Base-by-base conservation (phyloP, 2,329 filamentous ascomycete species). In the Dactylellina leptospora region DNA sequence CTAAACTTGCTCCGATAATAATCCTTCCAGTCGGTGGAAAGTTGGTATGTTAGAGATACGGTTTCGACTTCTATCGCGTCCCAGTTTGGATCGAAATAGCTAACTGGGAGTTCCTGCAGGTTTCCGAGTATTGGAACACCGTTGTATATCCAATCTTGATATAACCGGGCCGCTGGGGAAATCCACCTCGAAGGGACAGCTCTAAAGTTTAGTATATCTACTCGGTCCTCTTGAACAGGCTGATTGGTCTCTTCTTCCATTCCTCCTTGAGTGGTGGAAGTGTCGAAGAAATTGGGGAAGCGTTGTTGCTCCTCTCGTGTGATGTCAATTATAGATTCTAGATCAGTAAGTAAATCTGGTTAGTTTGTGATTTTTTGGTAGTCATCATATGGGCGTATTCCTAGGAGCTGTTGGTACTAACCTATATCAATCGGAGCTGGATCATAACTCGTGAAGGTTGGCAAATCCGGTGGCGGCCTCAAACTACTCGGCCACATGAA, bases 111-210 rank as follows among this genome's bases (percentile, higher is more conserved):
- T 4, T 22, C 27, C 20, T 33, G 44, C 4, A 68, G 23, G 28
- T 68, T 68, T 38, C 62, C 62, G 8, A 68, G 22, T 10, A 68
- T 68, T 1, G 62, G 62, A 2, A 5, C 18, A 2, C 28, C 33
- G 11, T 53, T 36, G 11, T 44, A 42, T 8, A 18, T 36, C 62
- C 62, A 68, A 3, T 59, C 23, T 11, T 59, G 28, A 20, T 20
- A 40, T 1, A 68, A n/a, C 10, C 36, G 42, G 13, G 25, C 6
- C 16, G 11, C 53, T 20, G 10, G 4, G 6, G 2, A 20, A 11
- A 45, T 13, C 8, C n/a, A 25, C 2, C 38, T 20, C 13, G 54
- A 22, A 0, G 51, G 25, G 23, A 53, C 16, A 9, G 13, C 36
- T 0, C n/a, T 20, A n/a, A 53, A 36, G n/a, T 28, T 25, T 2